phyloP scores from a whole-genome alignment of 2,329 filamentous ascomycete genomes.

The Ophiocordyceps unilateralis region DNA sequence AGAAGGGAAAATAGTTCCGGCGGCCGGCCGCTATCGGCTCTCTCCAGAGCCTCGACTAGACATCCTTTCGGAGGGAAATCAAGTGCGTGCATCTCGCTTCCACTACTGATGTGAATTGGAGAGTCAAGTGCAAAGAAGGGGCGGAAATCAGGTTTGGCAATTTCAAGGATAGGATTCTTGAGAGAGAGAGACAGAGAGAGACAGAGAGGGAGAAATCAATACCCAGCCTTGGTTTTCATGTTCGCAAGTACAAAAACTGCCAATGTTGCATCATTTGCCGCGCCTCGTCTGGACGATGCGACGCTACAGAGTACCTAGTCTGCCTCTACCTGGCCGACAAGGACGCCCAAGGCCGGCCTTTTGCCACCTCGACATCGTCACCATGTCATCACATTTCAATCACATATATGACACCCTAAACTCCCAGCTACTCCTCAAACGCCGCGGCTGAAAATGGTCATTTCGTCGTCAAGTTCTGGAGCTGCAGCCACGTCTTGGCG shows the following conservation, averaged over 20 bases:
- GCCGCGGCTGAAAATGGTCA: background rate
- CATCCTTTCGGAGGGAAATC: background rate
- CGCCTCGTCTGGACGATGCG: background rate
- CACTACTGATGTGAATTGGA: background rate
- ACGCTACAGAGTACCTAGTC: too few relatives aligned
- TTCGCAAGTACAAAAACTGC: background rate
- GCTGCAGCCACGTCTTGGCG: conserved; percentile 20
- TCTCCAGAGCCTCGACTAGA: background rate
- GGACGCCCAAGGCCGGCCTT: background rate
- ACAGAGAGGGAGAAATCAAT: background rate
- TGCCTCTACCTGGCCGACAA: background rate
- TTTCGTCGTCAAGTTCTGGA: conserved; percentile 6
- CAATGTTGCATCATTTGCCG: background rate
- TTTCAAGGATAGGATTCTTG: background rate
- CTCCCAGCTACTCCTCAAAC: background rate
- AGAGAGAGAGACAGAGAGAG: background rate
- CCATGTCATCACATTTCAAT: background rate
- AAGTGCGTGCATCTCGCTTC: background rate
- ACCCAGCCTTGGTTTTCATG: background rate
- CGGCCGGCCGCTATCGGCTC: background rate
- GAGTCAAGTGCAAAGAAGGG: background rate
- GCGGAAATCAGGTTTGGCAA: background rate
- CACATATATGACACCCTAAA: background rate
- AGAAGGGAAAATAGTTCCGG: background rate
- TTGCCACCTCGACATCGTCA: background rate